These are phyloP conservation scores for Cynanchum wilfordii DNA, from an alignment of 257 asterid genomes.

Conservation along the genomic window DNA sequence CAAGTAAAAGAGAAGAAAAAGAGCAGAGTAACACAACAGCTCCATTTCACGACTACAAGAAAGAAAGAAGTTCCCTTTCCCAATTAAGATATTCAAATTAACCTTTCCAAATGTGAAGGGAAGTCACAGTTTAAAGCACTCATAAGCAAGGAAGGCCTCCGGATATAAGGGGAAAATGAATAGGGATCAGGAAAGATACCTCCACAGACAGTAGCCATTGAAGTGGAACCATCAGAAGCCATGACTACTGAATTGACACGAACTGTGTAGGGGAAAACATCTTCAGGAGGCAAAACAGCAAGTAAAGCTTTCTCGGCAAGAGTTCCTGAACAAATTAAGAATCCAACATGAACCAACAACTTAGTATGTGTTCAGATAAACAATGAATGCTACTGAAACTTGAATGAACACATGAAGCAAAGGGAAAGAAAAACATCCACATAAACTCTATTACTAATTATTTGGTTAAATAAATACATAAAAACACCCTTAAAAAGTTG, in stretches of 20 bases:
- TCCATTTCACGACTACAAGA: background rate
- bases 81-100: background rate
- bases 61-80: background rate
- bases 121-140: background rate
- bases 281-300: conserved; percentile 89
- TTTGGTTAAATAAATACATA: background rate
- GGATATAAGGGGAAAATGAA: background rate
- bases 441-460: background rate
- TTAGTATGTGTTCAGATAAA: background rate
- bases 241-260: conserved; percentile 95
- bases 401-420: background rate
- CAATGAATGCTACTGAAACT: background rate
- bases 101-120: conserved; percentile 11
- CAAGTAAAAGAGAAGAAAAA: background rate
- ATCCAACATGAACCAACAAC: conserved; percentile 20
- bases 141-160: background rate
- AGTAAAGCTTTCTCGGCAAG: conserved; percentile 96
- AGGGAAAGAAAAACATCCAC: background rate
- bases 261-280: conserved; percentile 68
- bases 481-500: background rate
- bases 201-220: conserved; percentile 99
- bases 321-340: conserved; percentile 50
- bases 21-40: background rate
- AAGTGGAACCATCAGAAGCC: conserved; percentile 99
- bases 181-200: conserved; percentile 37